Base-by-base conservation (phyloP, 768 basidiomycete genomes). In the Podaxis rugospora region DNA sequence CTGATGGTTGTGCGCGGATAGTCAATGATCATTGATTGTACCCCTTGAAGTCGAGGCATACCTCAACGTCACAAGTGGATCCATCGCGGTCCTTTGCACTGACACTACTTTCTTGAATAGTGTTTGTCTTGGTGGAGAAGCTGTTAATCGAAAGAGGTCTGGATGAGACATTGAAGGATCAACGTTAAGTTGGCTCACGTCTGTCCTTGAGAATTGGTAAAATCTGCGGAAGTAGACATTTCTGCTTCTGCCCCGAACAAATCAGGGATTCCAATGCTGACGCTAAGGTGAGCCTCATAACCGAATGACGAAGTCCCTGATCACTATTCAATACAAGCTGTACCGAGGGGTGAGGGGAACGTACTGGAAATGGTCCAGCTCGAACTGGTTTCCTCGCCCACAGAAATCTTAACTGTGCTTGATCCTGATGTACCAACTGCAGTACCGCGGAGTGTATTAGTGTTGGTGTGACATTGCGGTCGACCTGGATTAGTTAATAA, bases 311-410 rank as follows among this genome's bases (percentile, higher is more conserved):
- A 51, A 18, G 57, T 3, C 10, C 14, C 55, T 56, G 47, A 56
- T 42, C 14, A 9, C 11, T 2, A 7, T 39, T 28, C 37, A 39
- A 25, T 11, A 44, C 42, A 9, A 42, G 37, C 10, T 44, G 16
- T 21, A 21, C 27, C 4, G 44, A n/a, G 18, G 42, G 2, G 27
- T 14, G 4, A 25, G 4, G 6, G 10, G 9, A 25, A 55, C 53
- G n/a, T 55, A 57, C 55, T 39, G 3, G 62, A 44, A 14, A 62
- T 37, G 7, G 55, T 62, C 54, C 55, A 62, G 23, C 50, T 35
- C 4, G 39, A 27, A 6, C 21, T 42, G 16, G 42, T 44, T 3
- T 6, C 13, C 7, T 51, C 37, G 4, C 62, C 62, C 0, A 50
- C 23, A 2, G 50, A 32, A n/a, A 51, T 28, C n/a, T 11, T 23